These are phyloP conservation scores for Chlamydomonas eustigma DNA, from an alignment of 139 green algal species.

Conservation along the genomic window DNA sequence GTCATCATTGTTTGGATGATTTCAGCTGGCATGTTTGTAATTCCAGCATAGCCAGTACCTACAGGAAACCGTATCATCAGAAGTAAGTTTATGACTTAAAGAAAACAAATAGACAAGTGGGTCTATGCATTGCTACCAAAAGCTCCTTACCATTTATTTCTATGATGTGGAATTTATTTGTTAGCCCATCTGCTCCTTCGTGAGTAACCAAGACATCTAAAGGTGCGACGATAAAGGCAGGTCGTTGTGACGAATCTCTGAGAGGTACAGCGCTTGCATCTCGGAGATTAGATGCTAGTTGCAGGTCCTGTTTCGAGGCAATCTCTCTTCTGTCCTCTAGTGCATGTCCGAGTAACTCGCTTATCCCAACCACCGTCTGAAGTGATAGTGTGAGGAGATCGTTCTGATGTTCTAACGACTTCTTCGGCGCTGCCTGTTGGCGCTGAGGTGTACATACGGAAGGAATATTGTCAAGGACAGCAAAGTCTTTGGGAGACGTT, in stretches of 20 bases:
- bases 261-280: neutral
- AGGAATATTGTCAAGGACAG: too few species aligned
- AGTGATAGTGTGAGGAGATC: constrained; percentile 16
- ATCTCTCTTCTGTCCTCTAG: constrained; percentile 24
- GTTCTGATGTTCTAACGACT: too few species aligned
- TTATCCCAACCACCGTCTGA: constrained; percentile 22
- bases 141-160: constrained; percentile 27
- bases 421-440: too few species aligned
- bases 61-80: neutral
- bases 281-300: constrained; percentile 8
- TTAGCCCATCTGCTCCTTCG: constrained; percentile 10
- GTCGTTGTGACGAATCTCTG: constrained; percentile 14
- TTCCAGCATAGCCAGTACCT: constrained; percentile 25
- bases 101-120: neutral
- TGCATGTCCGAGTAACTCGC: constrained; percentile 31
- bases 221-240: constrained; percentile 24
- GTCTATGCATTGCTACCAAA: neutral
- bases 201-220: constrained; percentile 33
- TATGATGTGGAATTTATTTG: constrained; percentile 34
- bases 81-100: neutral
- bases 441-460: too few species aligned
- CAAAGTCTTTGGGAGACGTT: too few species aligned
- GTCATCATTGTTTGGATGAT: constrained; percentile 24
- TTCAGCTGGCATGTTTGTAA: constrained; percentile 26
- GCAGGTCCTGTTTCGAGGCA: constrained; percentile 13